Evolutionary conservation across 331 rosid genomes (phyloP).

Genomic region (Saraca asoca): DNA sequence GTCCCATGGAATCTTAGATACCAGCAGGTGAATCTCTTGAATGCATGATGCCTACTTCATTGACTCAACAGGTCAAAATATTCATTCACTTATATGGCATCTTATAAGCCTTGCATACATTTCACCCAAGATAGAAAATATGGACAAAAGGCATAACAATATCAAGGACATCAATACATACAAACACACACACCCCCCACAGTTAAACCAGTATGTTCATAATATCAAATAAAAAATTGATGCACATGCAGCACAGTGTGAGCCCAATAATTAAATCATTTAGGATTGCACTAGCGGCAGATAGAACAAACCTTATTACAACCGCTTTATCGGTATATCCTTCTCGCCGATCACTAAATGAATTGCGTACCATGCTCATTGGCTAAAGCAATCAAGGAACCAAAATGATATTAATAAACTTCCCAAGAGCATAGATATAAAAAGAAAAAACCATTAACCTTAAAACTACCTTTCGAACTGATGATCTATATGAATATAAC

Average conservation of each 20-base stretch:
- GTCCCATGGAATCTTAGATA: neutral
- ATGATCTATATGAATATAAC: constrained; percentile 3
- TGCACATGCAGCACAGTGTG: constrained; percentile 3
- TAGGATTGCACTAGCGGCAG: constrained; percentile 24
- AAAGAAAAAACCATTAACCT: constrained; percentile 6
- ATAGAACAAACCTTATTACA: constrained; percentile 63
- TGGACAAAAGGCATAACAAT: too few relatives aligned
- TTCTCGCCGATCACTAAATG: constrained; percentile 80
- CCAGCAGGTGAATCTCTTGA: neutral
- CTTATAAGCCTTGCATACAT: too few relatives aligned
- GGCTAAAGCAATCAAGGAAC: constrained; percentile 59
- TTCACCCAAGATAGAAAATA: neutral
- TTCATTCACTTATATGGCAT: too few relatives aligned
- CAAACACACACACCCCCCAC: too few relatives aligned
- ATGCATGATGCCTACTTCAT: neutral
- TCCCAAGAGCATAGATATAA: neutral
- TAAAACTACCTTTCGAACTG: constrained; percentile 22
- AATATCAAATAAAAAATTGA: neutral
- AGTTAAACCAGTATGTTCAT: too few relatives aligned
- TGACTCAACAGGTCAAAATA: neutral
- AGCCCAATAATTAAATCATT: constrained; percentile 8
- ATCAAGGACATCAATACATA: too few relatives aligned
- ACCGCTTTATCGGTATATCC: constrained; percentile 97
- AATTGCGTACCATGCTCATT: constrained; percentile 73
- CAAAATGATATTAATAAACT: constrained; percentile 33